Conservation (phyloP, 352 stramenopile genomes). For the Globisporangium heterothallicum region DNA sequence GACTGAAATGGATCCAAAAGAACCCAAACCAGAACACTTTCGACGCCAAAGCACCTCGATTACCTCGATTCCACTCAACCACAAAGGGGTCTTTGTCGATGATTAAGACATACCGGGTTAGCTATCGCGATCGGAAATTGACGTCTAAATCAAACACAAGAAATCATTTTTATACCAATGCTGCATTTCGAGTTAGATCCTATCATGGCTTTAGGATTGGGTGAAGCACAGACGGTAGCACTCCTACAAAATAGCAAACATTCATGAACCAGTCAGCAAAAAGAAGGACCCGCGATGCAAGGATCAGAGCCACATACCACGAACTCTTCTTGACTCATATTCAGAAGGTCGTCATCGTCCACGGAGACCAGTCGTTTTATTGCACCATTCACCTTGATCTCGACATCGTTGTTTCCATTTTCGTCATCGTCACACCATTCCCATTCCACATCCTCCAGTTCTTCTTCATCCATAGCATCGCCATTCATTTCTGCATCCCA, state of each 20-base stretch:
- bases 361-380: slow-evolving; percentile 58
- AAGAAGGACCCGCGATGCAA: background rate
- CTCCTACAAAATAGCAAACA: slow-evolving; percentile 28
- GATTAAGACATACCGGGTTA: slow-evolving; percentile 22
- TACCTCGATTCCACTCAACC: slow-evolving; percentile 41
- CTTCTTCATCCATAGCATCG: slow-evolving; percentile 63
- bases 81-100: slow-evolving; percentile 61
- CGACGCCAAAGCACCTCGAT: slow-evolving; percentile 49
- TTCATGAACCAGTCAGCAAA: slow-evolving; percentile 1
- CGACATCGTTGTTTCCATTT: slow-evolving; percentile 26
- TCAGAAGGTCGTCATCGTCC: slow-evolving; percentile 74
- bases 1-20: slow-evolving; percentile 9
- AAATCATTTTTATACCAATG: slow-evolving; percentile 9
- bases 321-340: slow-evolving; percentile 85
- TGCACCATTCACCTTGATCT: slow-evolving; percentile 66
- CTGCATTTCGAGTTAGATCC: background rate
- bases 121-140: background rate
- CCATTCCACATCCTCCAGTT: slow-evolving; percentile 80
- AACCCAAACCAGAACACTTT: slow-evolving; percentile 21
- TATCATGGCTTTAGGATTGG: slow-evolving; percentile 8
- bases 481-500: slow-evolving; percentile 84
- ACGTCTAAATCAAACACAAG: slow-evolving; percentile 1
- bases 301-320: slow-evolving; percentile 35
- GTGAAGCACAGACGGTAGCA: slow-evolving; percentile 64
- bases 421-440: slow-evolving; percentile 76